Evolutionary conservation across 2,329 filamentous ascomycete genomes (phyloP), one percentile per base, ranked within the genome.

Genomic region (Aspergillus sp.): DNA sequence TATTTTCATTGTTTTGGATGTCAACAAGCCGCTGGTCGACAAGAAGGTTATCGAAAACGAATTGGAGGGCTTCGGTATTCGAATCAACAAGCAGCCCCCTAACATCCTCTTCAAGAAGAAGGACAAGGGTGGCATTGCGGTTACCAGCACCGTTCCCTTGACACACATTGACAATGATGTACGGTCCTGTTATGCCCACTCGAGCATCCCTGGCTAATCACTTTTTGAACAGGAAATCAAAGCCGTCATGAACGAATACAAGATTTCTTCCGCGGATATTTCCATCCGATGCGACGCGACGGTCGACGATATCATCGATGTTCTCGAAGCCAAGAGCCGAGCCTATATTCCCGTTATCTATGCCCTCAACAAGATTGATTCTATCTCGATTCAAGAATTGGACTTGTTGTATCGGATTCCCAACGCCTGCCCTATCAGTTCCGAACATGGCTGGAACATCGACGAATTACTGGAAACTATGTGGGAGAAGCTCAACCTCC

Each of bases 71-170:
- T 99, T 99, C 71, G 95, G 95, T 36, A 97, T 99, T 73, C 87
- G 95, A 58, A 94, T 98, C 82, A 99, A 99, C 83, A 99, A 98
- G 82, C 81, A 87, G 69, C 95, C 95, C 26, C 95, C 95, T 46
- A 99, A 99, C 76, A 99, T 99, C 71, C 91, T 95, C n/a, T 96
- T 97, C 83, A 96, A 89, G 80, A 99, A 99, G 84, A 99, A 99
- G 83, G 95, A 99, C 79, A 98, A 98, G 81, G 95, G 95, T 68
- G 95, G 95, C 39, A 87, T 99, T 73, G 93, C 91, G 72, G 95
- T 99, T 73, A 96, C 93, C n/a, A 95, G 87, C 78, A 99, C 95
- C 2, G 89, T 95, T 49, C 92, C 93, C 5, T 82, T 99, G 67
- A 90, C 90, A 24, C 92, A 99, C 78, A 96, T 99, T 71, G 91